A percentile compares a stretch with the other conserved stretches of the same genome.
These are phyloP conservation scores for Boletus reticuloceps DNA, from an alignment of 768 basidiomycete species.

Conservation along the genomic window DNA sequence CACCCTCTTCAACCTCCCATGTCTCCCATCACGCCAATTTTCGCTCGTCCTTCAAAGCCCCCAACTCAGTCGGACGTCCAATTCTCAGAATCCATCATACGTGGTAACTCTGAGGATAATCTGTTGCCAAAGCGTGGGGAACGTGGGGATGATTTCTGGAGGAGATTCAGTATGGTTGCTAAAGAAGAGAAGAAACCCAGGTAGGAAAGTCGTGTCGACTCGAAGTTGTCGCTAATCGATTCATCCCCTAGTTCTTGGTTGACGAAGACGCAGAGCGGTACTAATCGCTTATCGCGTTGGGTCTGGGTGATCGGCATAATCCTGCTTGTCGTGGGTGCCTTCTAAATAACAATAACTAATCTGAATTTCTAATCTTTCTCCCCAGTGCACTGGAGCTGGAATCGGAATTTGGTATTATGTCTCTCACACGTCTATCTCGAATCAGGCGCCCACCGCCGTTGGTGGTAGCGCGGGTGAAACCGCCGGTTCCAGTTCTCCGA, in stretches of 20 bases:
- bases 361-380: background rate
- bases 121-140: conserved; percentile 66
- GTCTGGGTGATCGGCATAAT: conserved; percentile 68
- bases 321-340: conserved; percentile 48
- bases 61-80: conserved; percentile 42
- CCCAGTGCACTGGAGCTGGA: conserved; percentile 50
- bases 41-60: conserved; percentile 56
- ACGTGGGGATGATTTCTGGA: conserved; percentile 83
- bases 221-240: background rate
- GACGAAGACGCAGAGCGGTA: conserved; percentile 54
- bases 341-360: background rate
- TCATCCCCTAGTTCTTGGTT: conserved; percentile 57
- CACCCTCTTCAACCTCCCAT: conserved; percentile 76
- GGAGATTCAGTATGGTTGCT: conserved; percentile 80
- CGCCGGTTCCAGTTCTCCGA: conserved; percentile 16
- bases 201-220: conserved; percentile 20
- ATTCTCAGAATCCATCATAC: conserved; percentile 58
- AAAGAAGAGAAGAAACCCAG: conserved; percentile 62
- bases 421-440: conserved; percentile 46
- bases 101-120: conserved; percentile 66
- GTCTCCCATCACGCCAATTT: conserved; percentile 77
- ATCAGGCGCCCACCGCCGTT: conserved; percentile 56
- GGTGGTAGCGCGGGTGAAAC: conserved; percentile 60
- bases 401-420: conserved; percentile 60
- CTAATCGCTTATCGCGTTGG: conserved; percentile 56